These are phyloP conservation scores for Litsea cubeba DNA, from an alignment of 164 flowering plant genomes.

Conservation along the genomic window DNA sequence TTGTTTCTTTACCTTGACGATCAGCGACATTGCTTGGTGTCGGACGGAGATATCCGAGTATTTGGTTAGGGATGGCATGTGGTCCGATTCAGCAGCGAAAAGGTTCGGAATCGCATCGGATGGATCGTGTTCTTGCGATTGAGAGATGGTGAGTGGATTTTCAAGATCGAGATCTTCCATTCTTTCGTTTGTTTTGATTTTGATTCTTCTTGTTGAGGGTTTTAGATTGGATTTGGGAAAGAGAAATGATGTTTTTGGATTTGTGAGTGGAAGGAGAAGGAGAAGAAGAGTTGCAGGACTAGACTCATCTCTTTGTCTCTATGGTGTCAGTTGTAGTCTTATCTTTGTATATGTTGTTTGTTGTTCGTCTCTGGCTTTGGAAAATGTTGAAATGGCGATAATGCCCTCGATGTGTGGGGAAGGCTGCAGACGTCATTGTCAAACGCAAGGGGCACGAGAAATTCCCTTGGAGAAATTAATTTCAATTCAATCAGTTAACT, in stretches of 20 bases:
- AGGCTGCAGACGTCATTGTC: conserved; percentile 3
- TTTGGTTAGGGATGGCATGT: conserved; percentile 40
- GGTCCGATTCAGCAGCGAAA: conserved; percentile 48
- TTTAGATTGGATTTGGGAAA: neutral
- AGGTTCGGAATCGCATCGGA: conserved; percentile 29
- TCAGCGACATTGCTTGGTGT: conserved; percentile 32
- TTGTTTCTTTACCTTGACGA: conserved; percentile 30
- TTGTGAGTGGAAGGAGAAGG: neutral
- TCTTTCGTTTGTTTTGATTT: neutral
- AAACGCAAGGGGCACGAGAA: neutral
- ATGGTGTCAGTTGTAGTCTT: neutral
- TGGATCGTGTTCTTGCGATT: conserved; percentile 14
- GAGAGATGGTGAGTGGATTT: conserved; percentile 38
- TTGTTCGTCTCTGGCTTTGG: conserved; percentile 10
- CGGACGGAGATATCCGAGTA: conserved; percentile 26
- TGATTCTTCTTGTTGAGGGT: neutral
- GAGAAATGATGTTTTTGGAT: conserved; percentile 1
- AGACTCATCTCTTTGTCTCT: conserved; percentile 20
- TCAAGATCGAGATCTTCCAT: conserved; percentile 42
- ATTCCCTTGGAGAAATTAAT: neutral
- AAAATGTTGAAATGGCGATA: neutral
- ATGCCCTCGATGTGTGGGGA: conserved; percentile 1
- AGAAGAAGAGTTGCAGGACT: conserved; percentile 14
- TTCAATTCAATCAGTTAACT: too few relatives aligned
- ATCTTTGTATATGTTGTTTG: neutral